phyloP scores from a whole-genome alignment of 139 green algal species.

The Coelastrella sp. region DNA sequence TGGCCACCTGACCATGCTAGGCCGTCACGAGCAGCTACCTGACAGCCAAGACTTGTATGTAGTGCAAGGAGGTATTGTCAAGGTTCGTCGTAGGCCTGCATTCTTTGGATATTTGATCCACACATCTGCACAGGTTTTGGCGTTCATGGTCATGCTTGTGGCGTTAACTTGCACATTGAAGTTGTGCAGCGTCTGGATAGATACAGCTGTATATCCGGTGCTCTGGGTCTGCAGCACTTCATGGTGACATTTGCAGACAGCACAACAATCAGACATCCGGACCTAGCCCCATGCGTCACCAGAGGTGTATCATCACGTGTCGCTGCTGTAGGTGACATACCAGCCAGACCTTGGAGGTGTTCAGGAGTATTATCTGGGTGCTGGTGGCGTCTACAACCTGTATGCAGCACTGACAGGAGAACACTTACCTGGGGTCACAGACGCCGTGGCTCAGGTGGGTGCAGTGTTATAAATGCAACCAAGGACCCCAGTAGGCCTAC shows the following conservation, averaged over 20 bases:
- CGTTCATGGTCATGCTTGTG: no score
- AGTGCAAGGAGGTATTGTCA: slow-evolving; percentile 40
- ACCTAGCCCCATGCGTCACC: no score
- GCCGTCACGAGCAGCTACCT: background rate
- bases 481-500: no score
- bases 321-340: slow-evolving; percentile 46
- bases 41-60: slow-evolving; percentile 27
- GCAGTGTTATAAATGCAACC: no score
- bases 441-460: slow-evolving; percentile 23
- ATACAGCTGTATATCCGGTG: no score
- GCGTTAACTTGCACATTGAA: no score
- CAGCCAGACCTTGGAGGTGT: slow-evolving; percentile 35
- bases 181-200: no score
- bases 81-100: background rate
- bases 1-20: slow-evolving; percentile 33
- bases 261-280: no score
- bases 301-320: no score
- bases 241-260: no score
- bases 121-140: no score
- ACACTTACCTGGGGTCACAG: slow-evolving; percentile 12
- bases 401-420: slow-evolving; percentile 66
- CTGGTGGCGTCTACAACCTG: slow-evolving; percentile 48
- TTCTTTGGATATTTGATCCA: background rate
- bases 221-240: no score
- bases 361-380: slow-evolving; percentile 64